Base-by-base conservation (phyloP, 2,329 filamentous ascomycete genomes). In the Colletotrichum scovillei region DNA sequence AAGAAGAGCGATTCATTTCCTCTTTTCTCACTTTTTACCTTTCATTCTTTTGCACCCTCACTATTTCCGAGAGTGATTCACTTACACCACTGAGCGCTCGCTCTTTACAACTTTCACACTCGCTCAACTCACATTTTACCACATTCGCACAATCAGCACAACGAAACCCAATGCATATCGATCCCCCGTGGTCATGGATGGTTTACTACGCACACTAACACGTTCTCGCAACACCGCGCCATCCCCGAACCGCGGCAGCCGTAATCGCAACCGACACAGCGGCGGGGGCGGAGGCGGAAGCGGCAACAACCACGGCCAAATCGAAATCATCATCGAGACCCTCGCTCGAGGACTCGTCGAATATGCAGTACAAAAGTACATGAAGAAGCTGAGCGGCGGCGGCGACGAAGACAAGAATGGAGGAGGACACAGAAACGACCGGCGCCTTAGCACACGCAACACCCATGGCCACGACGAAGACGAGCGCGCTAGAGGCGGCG, bases 341-440 rank as follows among this genome's bases (percentile, higher is more conserved):
- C 73, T 74, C n/a, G 73, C 73, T 4, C 28, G 60, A 12, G 65
- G 69, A 2, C 69, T 74, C 19, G 70, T 74, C 2, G 65, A 60
- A 7, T 74, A 73, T 32, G 73, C 73, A 4, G 64, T 74, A 5
- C 56, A 65, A 14, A 73, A 73, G 32, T 74, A 74, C 69, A 64
- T 68, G 32, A 62, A 65, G 22, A 57, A 42, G 42, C 59, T 56
- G 4, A 9, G 26, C 38, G 59, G 38, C 52, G 60, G 57, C 53
- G 52, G 3, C 7, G 63, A 57, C 26, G 19, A 30, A 19, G 53
- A 59, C 1, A 19, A 60, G 2, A 28, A 42, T 24, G 63, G 60
- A 26, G 67, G 26, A 26, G 35, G 35, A 24, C 11, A 16, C 8
- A 11, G 19, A 3, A 59, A 70, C 38, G 49, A 65, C 52, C 49